Evolutionary conservation across 306 rosid genomes (phyloP).

Genomic region (Sphenostylis stenocarpa): DNA sequence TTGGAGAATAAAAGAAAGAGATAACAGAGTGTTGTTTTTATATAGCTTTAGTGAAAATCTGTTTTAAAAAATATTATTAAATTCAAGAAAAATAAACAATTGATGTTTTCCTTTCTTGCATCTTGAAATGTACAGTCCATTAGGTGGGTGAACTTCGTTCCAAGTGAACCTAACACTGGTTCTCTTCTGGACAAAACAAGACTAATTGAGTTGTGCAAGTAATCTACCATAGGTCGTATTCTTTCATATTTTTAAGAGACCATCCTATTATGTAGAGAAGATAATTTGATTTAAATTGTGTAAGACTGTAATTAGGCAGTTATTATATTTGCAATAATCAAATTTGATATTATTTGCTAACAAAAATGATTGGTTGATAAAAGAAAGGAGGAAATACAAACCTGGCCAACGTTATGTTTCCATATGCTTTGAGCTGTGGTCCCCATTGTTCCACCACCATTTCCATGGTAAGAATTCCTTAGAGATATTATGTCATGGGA

Average conservation of each 20-base stretch:
- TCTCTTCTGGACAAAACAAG: too few relatives aligned
- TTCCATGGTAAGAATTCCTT: slow-evolving; percentile 92
- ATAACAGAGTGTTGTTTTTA: not conserved
- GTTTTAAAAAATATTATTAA: too few relatives aligned
- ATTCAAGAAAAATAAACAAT: not conserved
- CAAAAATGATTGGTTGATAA: too few relatives aligned
- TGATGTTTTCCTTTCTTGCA: not conserved
- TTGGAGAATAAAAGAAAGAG: not conserved
- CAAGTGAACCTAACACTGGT: too few relatives aligned
- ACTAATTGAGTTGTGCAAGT: slow-evolving; percentile 16
- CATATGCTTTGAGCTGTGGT: slow-evolving; percentile 89
- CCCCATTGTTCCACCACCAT: slow-evolving; percentile 88
- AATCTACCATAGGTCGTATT: not conserved
- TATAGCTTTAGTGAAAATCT: too few relatives aligned
- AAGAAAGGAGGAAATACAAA: slow-evolving; percentile 27
- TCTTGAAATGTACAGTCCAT: too few relatives aligned
- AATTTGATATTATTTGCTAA: too few relatives aligned
- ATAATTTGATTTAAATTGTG: too few relatives aligned
- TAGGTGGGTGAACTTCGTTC: not conserved
- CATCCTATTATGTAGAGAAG: too few relatives aligned
- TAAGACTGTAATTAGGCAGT: too few relatives aligned
- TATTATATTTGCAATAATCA: too few relatives aligned
- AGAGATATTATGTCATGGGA: slow-evolving; percentile 81
- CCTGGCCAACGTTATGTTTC: slow-evolving; percentile 86
- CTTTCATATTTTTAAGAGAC: not conserved